Evolutionary conservation across 139 green algal genomes (phyloP).

Genomic region (Mesostigma viride): DNA sequence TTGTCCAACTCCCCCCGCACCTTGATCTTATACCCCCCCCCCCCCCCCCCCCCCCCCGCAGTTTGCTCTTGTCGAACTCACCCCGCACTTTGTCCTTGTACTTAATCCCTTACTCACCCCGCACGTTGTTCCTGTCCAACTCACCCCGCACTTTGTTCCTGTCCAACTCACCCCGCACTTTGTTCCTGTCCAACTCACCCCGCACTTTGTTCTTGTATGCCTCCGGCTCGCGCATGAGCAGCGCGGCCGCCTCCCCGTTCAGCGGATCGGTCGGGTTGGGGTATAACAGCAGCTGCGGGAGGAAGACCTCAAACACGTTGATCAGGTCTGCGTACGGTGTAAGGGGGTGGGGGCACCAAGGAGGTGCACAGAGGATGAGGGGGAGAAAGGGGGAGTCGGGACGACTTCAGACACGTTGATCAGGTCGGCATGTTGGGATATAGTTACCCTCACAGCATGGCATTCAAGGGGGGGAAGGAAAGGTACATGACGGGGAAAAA

Average conservation of each 20-base stretch:
- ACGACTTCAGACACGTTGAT: too few relatives aligned
- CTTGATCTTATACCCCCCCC: slow-evolving; percentile 3
- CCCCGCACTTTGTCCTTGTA: slow-evolving; percentile 83
- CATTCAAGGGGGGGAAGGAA: too few relatives aligned
- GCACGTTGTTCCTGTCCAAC: neutral
- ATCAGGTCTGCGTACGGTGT: slow-evolving; percentile 58
- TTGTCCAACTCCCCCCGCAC: neutral
- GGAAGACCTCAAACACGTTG: slow-evolving; percentile 98
- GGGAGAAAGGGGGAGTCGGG: too few relatives aligned
- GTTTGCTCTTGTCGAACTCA: neutral
- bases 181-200: slow-evolving; percentile 8
- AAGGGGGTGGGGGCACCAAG: too few relatives aligned
- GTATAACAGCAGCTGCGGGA: slow-evolving; percentile 96
- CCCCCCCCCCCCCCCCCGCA: neutral
- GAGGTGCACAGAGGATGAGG: too few relatives aligned
- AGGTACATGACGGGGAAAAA: too few relatives aligned
- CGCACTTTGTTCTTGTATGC: slow-evolving; percentile 82
- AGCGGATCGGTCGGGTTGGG: slow-evolving; percentile 94
- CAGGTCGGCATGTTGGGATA: too few relatives aligned
- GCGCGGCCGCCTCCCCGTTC: slow-evolving; percentile 91
- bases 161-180: neutral
- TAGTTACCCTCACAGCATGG: too few relatives aligned
- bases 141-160: neutral
- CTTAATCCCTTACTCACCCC: neutral
- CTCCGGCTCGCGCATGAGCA: slow-evolving; percentile 91